Conservation (phyloP, 2,329 filamentous ascomycete genomes). For the Ceratocystis lukuohia region DNA sequence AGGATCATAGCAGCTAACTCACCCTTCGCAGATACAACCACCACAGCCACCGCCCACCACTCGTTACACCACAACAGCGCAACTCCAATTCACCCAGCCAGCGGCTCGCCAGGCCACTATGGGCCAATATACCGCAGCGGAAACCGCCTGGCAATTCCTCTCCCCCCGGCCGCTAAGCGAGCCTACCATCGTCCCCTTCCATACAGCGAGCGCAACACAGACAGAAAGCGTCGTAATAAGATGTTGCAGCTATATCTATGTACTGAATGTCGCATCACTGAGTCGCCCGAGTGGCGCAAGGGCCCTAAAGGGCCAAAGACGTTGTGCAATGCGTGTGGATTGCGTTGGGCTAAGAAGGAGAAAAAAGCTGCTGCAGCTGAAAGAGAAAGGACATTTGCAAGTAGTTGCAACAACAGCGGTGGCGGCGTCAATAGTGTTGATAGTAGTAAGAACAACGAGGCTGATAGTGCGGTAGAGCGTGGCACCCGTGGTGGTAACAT, state of each 20-base stretch:
- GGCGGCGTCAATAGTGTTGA: not conserved
- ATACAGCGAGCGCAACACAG: slow-evolving; percentile 40
- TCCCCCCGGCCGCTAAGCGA: not conserved
- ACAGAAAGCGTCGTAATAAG: slow-evolving; percentile 80
- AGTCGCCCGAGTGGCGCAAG: slow-evolving; percentile 93
- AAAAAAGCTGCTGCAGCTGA: slow-evolving; percentile 43
- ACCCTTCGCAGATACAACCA: not conserved
- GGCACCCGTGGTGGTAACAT: not conserved
- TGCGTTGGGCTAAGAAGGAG: slow-evolving; percentile 65
- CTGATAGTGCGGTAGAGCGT: not conserved
- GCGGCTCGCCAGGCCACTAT: not conserved
- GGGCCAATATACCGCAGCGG: not conserved
- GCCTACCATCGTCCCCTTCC: not conserved
- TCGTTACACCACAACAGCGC: not conserved
- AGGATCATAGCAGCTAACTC: not conserved
- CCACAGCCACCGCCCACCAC: not conserved
- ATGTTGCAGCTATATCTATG: slow-evolving; percentile 87
- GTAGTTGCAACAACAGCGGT: not conserved
- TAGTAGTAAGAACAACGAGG: not conserved
- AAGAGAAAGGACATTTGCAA: slow-evolving; percentile 19
- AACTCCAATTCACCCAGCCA: not conserved
- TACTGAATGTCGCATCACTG: slow-evolving; percentile 85
- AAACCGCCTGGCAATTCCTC: not conserved
- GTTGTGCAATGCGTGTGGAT: slow-evolving; percentile 84
- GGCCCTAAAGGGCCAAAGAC: slow-evolving; percentile 88